phyloP scores from a whole-genome alignment of 495 filamentous ascomycete species.

The Neurospora intermedia region DNA sequence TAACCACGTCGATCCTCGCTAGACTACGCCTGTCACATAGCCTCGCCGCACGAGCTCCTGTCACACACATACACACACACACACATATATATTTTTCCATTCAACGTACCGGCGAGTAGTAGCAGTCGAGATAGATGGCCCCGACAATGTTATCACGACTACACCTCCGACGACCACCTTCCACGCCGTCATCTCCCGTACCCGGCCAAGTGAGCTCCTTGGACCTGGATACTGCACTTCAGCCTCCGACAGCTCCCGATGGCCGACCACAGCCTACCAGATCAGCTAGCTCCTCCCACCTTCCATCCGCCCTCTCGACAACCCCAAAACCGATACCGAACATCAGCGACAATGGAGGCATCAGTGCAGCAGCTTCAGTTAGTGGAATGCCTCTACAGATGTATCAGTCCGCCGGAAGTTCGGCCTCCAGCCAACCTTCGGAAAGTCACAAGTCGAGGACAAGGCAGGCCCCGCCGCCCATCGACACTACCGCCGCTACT shows the following conservation, averaged over 20 bases:
- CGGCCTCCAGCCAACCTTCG: slow-evolving; percentile 1
- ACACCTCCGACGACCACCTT: slow-evolving; percentile 42
- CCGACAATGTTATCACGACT: slow-evolving; percentile 42
- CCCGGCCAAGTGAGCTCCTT: slow-evolving; percentile 28
- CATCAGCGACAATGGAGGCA: slow-evolving; percentile 20
- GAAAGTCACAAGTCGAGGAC: slow-evolving; percentile 18
- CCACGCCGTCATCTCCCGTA: slow-evolving; percentile 41
- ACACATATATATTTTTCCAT: neutral
- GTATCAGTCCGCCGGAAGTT: slow-evolving; percentile 17
- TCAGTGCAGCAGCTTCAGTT: slow-evolving; percentile 21
- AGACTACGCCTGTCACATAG: neutral
- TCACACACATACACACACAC: too few species aligned
- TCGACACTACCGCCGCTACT: slow-evolving; percentile 14
- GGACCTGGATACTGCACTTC: slow-evolving; percentile 26
- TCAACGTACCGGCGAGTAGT: neutral
- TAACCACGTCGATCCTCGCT: neutral
- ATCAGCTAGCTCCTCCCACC: slow-evolving; percentile 23
- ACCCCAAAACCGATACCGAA: slow-evolving; percentile 12
- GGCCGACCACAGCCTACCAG: slow-evolving; percentile 30
- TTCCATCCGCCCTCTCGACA: slow-evolving; percentile 23
- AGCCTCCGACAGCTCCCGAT: slow-evolving; percentile 28
- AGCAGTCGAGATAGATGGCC: neutral
- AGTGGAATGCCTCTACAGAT: slow-evolving; percentile 32
- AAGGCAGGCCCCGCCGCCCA: slow-evolving; percentile 19
- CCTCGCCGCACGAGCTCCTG: neutral